Base-by-base conservation (phyloP, 306 rosid species). In the Dalbergia cultrata region DNA sequence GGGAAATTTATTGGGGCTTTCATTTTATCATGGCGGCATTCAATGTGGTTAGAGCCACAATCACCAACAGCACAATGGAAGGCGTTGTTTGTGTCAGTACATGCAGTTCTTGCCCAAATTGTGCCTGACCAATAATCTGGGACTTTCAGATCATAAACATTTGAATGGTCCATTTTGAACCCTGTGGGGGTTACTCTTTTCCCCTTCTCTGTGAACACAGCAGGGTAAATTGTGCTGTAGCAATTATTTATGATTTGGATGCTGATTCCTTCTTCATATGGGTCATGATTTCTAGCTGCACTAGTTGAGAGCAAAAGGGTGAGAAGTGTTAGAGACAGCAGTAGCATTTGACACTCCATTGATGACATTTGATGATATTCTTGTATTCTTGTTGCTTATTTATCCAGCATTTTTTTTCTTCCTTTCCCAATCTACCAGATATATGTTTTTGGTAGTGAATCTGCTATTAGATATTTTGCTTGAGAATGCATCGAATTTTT, bases 61-160 rank as follows among this genome's bases (percentile, higher is more conserved):
- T 47, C 53, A 11, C 53, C 53, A 47, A 47, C 53, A 47, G 4
- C n/a, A 47, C 16, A 73, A 73, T 57, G 67, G 9, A 73, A 73
- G 16, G 0, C 19, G 0, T 3, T 18, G 17, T 73, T 19, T 4
- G 77, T 52, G 37, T 73, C 8, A 35, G 14, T 18, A 22, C 77
- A 57, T n/a, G 39, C 39, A 3, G 67, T 73, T 73, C 54, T 10
- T 35, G 67, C 67, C 54, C 77, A 73, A 35, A 73, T 39, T 37
- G 35, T 73, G 0, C 77, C 67, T 19, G 77, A 39, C 77, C 77
- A 73, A 18, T 19, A 18, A 57, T 73, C 67, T 13, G 77, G 77
- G 54, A 57, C 53, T 13, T 56, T 37, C 2, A 73, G 66, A 3
- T 73, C 47, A 73, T 57, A 56, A 2, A 6, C 11, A 6, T 73